Base-by-base conservation (phyloP, 148 eudicot species). In the Rhododendron ferrugineum region DNA sequence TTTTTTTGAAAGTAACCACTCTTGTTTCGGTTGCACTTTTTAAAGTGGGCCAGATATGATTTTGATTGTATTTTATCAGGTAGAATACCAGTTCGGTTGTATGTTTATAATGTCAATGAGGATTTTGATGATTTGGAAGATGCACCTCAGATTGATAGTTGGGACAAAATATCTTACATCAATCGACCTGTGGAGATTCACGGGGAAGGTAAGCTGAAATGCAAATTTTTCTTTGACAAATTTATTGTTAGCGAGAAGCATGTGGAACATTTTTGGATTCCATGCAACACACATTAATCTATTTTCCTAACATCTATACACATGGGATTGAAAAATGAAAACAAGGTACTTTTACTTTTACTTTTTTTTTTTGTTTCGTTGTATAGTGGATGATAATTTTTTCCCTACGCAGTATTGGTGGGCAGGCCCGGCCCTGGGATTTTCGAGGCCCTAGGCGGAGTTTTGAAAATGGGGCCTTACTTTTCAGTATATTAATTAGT, bases 41-140 rank as follows among this genome's bases (percentile, higher is more conserved):
- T 58, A 66, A 32, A 15, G 22, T n/a, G 22, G 23, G 26, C 14
- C 80, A n/a, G 6, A 46, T 14, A 15, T 73, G n/a, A 50, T 72
- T 52, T 44, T 78, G 44, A 10, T 79, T 74, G 70, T 36, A 34
- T 60, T 40, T 88, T 87, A 85, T 79, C 96, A 96, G 99, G 95
- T 76, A 91, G 94, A 87, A 88, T 95, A 89, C 99, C 99, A 83
- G 93, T 96, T 86, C 97, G 99, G 47, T 88, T 96, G 86, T 96
- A 96, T 85, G 91, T 91, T 26, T 85, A 92, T 87, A 90, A 83
- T 84, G 86, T 92, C 80, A 50, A 68, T 28, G 92, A 91, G 52
- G 92, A 88, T 74, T 86, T 96, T 89, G 92, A 91, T 78, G 98
- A 96, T 84, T 81, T 94, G 64, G 98, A 95, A 86, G 91, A 89